Conservation (phyloP, 192 early-diverging fungal genomes). For the Chytriomyces hyalinus region DNA sequence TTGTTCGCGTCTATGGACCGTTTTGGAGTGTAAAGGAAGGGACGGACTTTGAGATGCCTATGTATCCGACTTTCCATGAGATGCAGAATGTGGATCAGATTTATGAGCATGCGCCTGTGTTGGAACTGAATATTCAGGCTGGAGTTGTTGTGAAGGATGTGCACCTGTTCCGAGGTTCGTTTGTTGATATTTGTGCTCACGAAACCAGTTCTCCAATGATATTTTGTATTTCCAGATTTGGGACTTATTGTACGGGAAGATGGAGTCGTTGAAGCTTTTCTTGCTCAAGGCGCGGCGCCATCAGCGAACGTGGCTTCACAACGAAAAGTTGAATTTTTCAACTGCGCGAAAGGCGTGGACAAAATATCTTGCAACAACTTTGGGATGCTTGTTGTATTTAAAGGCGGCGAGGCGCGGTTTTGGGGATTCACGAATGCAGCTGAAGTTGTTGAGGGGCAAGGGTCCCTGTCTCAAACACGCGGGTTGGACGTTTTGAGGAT, state of each 20-base stretch:
- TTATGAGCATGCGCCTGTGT: constrained; percentile 3
- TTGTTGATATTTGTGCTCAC: background rate
- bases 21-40: background rate
- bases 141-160: background rate
- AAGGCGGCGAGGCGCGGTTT: background rate
- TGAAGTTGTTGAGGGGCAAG: background rate
- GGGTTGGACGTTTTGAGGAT: background rate
- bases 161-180: constrained; percentile 18
- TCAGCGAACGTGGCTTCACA: too few relatives aligned
- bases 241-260: background rate
- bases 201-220: too few relatives aligned
- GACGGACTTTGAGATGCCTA: constrained; percentile 18
- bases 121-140: background rate
- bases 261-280: background rate
- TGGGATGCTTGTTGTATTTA: background rate
- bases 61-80: constrained; percentile 29
- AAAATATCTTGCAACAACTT: background rate
- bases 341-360: background rate
- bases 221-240: background rate
- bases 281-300: background rate
- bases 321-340: too few relatives aligned
- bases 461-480: background rate
- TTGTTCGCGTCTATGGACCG: background rate
- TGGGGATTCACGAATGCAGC: background rate
- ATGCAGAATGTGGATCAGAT: constrained; percentile 16